A percentile compares a stretch with the other conserved stretches of the same genome.
Conservation (phyloP, 495 filamentous ascomycete species). For the Aspergillus coremiiformis region DNA sequence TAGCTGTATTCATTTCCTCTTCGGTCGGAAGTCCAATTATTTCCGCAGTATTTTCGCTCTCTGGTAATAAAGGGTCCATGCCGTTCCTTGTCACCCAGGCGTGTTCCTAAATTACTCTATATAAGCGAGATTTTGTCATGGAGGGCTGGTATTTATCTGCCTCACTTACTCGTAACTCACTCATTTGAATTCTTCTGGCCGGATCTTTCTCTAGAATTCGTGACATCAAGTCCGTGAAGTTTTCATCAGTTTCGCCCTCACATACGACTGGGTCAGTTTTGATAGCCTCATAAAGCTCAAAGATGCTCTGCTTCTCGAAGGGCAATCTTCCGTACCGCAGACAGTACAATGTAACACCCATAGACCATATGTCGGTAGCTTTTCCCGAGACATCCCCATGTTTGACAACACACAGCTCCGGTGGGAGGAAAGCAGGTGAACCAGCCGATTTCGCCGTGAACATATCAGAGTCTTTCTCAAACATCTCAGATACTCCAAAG, state of each 20-base stretch:
- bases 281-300: slow-evolving; percentile 88
- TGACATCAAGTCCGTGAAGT: slow-evolving; percentile 61
- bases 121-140: slow-evolving; percentile 8
- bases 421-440: slow-evolving; percentile 90
- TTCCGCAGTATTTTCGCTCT: slow-evolving; percentile 79
- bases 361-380: slow-evolving; percentile 96
- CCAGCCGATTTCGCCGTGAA: slow-evolving; percentile 89
- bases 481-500: slow-evolving; percentile 98
- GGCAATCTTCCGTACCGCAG: slow-evolving; percentile 81
- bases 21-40: slow-evolving; percentile 74
- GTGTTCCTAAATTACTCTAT: slow-evolving; percentile 55
- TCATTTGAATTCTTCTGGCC: slow-evolving; percentile 71
- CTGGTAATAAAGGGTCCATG: slow-evolving; percentile 69
- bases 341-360: slow-evolving; percentile 94
- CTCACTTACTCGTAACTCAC: slow-evolving; percentile 63
- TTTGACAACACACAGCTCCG: slow-evolving; percentile 81
- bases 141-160: background rate
- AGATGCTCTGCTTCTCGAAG: slow-evolving; percentile 66
- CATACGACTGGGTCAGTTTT: slow-evolving; percentile 50
- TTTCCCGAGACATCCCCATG: slow-evolving; percentile 85
- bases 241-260: slow-evolving; percentile 41
- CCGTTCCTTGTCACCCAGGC: slow-evolving; percentile 88
- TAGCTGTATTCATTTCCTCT: slow-evolving; percentile 82
- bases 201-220: slow-evolving; percentile 71
- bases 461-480: slow-evolving; percentile 85